Percentiles rank a stretch among this genome's conserved stretches.
Evolutionary conservation across 1,284 basidiomycete genomes (phyloP).

Genomic region (Pterulicium gracile): DNA sequence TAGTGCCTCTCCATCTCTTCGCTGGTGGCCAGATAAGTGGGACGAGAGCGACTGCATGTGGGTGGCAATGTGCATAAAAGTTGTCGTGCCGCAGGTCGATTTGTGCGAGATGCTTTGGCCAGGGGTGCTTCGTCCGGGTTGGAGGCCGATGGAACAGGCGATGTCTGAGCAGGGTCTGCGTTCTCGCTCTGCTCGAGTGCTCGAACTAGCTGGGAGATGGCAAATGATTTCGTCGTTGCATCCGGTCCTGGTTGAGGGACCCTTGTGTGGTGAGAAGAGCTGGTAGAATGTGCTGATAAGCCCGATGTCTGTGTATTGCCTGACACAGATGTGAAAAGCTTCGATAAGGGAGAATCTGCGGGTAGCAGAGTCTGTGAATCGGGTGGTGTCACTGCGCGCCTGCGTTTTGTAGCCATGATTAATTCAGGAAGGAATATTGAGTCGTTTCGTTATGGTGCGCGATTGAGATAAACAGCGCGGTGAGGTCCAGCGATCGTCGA

Average conservation of each 20-base stretch:
- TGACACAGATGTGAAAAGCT: no score
- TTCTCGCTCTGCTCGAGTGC: neutral
- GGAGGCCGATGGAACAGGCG: neutral
- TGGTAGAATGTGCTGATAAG: neutral
- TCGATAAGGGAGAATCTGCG: no score
- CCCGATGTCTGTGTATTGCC: no score
- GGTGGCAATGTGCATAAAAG: constrained; percentile 72
- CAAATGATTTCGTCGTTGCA: neutral
- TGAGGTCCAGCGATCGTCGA: no score
- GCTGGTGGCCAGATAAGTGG: constrained; percentile 49
- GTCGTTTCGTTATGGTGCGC: no score
- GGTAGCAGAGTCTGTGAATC: no score
- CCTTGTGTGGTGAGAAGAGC: neutral
- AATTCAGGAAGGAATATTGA: no score
- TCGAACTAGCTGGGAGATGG: neutral
- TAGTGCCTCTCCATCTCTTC: constrained; percentile 75
- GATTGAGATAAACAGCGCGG: no score
- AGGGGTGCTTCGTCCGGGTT: neutral
- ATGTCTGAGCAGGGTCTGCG: neutral
- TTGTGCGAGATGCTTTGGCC: neutral
- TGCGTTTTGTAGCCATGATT: neutral
- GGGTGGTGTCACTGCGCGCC: neutral
- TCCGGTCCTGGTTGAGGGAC: neutral
- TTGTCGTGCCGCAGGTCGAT: constrained; percentile 11
- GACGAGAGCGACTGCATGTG: constrained; percentile 54